A percentile compares a stretch with the other conserved stretches of the same genome.
These are phyloP conservation scores for Nakaseomyces glabratus DNA, from an alignment of 1,139 yeast genomes.

Conservation along the genomic window DNA sequence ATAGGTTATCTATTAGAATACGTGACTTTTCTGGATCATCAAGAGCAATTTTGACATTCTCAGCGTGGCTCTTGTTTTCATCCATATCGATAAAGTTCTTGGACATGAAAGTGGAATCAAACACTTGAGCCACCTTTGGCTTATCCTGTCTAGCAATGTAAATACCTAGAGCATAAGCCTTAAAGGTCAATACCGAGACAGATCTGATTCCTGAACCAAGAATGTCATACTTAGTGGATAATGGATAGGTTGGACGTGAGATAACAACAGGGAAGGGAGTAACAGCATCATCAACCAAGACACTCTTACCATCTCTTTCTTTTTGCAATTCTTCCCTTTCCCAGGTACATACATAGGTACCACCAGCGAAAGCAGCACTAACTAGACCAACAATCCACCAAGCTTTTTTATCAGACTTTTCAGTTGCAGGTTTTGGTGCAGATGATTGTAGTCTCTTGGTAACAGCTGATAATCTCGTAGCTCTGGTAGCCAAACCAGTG, in stretches of 20 bases:
- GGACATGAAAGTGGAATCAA: constrained; percentile 35
- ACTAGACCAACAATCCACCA: constrained; percentile 4
- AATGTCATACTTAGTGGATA: constrained; percentile 34
- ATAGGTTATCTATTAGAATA: constrained; percentile 42
- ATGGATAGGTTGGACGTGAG: constrained; percentile 12
- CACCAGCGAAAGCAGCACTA: constrained; percentile 6
- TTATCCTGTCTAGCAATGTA: constrained; percentile 56
- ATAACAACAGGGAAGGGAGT: constrained; percentile 40
- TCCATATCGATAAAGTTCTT: constrained; percentile 26
- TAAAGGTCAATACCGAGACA: constrained; percentile 69
- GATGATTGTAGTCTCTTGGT: constrained; percentile 2
- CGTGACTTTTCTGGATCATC: constrained; percentile 45
- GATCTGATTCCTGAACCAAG: constrained; percentile 70
- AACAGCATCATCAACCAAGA: constrained; percentile 39
- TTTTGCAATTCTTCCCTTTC: neutral
- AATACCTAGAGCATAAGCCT: constrained; percentile 75
- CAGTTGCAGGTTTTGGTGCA: neutral
- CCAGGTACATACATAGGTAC: constrained; percentile 2
- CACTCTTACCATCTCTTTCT: constrained; percentile 16
- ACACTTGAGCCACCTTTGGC: constrained; percentile 36
- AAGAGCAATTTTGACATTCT: constrained; percentile 47
- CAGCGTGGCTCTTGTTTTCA: constrained; percentile 31
- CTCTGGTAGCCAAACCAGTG: neutral
- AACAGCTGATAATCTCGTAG: neutral
- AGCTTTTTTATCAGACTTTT: constrained; percentile 1